phyloP scores from a whole-genome alignment of 495 filamentous ascomycete genomes.

The Neurospora tetraspora region DNA sequence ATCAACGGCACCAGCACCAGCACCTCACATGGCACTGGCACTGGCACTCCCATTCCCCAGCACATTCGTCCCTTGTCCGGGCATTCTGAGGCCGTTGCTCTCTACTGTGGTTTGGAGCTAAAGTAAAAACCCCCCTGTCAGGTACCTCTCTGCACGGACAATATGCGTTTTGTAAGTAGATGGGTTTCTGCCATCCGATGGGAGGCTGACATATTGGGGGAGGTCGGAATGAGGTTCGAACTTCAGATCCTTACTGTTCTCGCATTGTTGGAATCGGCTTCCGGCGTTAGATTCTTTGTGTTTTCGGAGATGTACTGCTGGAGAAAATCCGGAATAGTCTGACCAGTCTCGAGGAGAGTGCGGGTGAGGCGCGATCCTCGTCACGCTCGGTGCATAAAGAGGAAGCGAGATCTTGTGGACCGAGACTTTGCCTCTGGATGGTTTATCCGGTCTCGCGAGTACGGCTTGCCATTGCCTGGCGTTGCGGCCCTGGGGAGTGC shows the following conservation, averaged over 20 bases:
- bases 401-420: neutral
- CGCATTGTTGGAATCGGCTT: too few relatives aligned
- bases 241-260: too few relatives aligned
- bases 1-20: conserved; percentile 17
- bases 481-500: neutral
- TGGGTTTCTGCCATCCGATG: too few relatives aligned
- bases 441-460: neutral
- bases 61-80: conserved; percentile 2
- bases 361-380: neutral
- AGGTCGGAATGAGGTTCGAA: neutral
- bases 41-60: conserved; percentile 9
- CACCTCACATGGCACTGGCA: conserved; percentile 14
- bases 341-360: neutral
- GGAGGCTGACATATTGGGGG: neutral
- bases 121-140: too few relatives aligned
- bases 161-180: too few relatives aligned
- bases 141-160: too few relatives aligned
- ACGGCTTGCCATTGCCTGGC: neutral
- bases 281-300: neutral
- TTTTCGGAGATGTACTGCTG: neutral
- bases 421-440: neutral
- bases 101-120: too few relatives aligned
- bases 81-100: too few relatives aligned
- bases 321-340: neutral
- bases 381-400: neutral